Conservation (phyloP, 352 stramenopile genomes). For the Phytophthora hybrid region DNA sequence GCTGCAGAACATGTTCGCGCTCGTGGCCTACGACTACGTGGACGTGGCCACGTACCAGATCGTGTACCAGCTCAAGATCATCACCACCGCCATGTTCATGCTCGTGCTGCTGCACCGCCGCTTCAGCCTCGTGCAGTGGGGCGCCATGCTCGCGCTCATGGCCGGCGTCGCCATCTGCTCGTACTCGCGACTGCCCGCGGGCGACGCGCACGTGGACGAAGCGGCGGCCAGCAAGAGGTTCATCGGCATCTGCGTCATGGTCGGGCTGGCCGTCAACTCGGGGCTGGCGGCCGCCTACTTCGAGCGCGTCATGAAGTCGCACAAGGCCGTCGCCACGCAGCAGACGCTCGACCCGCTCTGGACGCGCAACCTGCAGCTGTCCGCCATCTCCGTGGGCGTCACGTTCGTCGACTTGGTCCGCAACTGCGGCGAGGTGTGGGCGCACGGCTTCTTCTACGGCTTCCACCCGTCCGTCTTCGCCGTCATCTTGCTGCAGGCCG, state of each 20-base stretch:
- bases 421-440: slow-evolving; percentile 66
- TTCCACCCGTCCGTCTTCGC: slow-evolving; percentile 79
- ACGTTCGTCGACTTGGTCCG: slow-evolving; percentile 77
- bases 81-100: slow-evolving; percentile 92
- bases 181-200: slow-evolving; percentile 71
- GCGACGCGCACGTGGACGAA: slow-evolving; percentile 29
- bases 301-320: slow-evolving; percentile 89
- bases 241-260: slow-evolving; percentile 83
- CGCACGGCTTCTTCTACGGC: slow-evolving; percentile 82
- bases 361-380: slow-evolving; percentile 87
- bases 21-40: slow-evolving; percentile 90
- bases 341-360: slow-evolving; percentile 88
- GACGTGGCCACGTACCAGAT: slow-evolving; percentile 92
- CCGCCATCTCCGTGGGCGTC: slow-evolving; percentile 81
- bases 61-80: slow-evolving; percentile 93
- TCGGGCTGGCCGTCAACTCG: slow-evolving; percentile 86
- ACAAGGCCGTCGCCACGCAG: slow-evolving; percentile 78
- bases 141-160: slow-evolving; percentile 89
- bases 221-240: slow-evolving; percentile 61
- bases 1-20: slow-evolving; percentile 88
- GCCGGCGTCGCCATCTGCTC: slow-evolving; percentile 86
- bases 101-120: slow-evolving; percentile 86
- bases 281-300: slow-evolving; percentile 89
- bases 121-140: slow-evolving; percentile 87
- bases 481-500: slow-evolving; percentile 85